Percentiles rank a stretch among this genome's conserved stretches.
phyloP scores from a whole-genome alignment of 169 alveolate genomes.

The Eimeria acervulina region DNA sequence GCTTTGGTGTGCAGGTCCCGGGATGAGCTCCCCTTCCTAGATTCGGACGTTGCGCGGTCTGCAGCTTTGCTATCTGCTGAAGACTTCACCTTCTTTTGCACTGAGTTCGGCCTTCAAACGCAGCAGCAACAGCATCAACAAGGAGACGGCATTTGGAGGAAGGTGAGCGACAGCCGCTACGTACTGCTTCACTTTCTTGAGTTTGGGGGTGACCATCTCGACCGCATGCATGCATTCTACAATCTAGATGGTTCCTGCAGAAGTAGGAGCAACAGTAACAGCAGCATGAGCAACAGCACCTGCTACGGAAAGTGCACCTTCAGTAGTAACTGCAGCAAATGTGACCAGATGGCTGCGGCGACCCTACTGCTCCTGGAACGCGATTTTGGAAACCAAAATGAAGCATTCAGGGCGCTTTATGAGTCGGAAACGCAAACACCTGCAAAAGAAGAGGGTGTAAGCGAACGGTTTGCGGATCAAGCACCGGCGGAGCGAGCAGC shows the following conservation, averaged over 20 bases:
- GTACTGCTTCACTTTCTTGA: slow-evolving; percentile 82
- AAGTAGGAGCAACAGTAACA: not conserved
- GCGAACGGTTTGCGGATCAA: not conserved
- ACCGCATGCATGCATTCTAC: slow-evolving; percentile 73
- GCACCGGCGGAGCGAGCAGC: not conserved
- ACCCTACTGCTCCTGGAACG: slow-evolving; percentile 36
- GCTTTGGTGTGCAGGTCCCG: slow-evolving; percentile 25
- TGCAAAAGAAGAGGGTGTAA: not conserved
- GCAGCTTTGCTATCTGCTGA: slow-evolving; percentile 69
- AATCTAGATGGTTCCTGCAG: not conserved
- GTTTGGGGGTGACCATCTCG: slow-evolving; percentile 84
- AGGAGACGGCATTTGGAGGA: not conserved
- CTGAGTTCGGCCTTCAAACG: slow-evolving; percentile 64
- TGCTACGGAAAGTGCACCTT: not conserved
- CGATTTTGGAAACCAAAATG: not conserved
- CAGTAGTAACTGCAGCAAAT: slow-evolving; percentile 36
- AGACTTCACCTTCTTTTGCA: slow-evolving; percentile 82
- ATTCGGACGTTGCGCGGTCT: slow-evolving; percentile 83
- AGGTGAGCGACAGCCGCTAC: slow-evolving; percentile 64
- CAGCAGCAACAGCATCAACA: slow-evolving; percentile 18
- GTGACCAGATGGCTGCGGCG: slow-evolving; percentile 53
- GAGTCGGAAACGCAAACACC: not conserved
- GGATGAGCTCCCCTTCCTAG: slow-evolving; percentile 84
- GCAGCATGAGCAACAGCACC: not conserved
- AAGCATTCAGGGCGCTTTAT: not conserved